Evolutionary conservation across 2,329 filamentous ascomycete genomes (phyloP), one percentile per base, ranked within the genome.

Genomic region (Dryadomyces sulphureus): DNA sequence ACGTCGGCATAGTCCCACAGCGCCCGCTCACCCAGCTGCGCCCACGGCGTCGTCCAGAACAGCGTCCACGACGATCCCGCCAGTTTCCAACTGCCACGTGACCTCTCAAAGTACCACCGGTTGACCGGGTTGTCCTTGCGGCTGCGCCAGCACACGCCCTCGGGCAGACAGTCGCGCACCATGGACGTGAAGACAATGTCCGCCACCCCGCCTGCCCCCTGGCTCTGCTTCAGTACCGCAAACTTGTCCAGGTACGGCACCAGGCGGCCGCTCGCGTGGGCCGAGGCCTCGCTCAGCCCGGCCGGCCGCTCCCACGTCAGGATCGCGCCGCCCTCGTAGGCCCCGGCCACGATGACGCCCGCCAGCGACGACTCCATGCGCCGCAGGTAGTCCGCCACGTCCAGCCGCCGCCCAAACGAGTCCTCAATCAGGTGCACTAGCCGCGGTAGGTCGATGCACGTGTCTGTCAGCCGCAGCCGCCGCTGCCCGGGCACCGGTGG

Each of bases 201-300:
- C 1, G 92, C 90, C 3, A 96, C 89, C 3, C 92, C 90, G 1
- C 87, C 87, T 0, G 84, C 85, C 0, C 92, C 92, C 61, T 98
- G 92, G 12, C 81, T 84, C 49, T 79, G 81, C 54, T 84, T 90
- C 16, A 94, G 70, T 1, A 98, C 92, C 1, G 92, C 92, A 59
- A 98, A 96, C 60, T 98, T 98, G 63, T 98, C 92, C 25, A 98
- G 72, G 59, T 98, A 98, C 0, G 92, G 92, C 0, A 98, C 84
- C 53, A 87, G 74, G 9, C 84, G 74, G 1, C 71, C 71, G 32
- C 71, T 70, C 17, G 68, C 63, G 47, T 73, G 65, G 48, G 61
- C 73, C 57, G 56, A 69, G 61, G 77, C 70, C 43, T 77, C 72
- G 39, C 66, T 64, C 19, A 77, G 64, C 0, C 69, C 76, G 0